Base-by-base conservation (phyloP, 495 filamentous ascomycete genomes). In the Xylaria grammica region DNA sequence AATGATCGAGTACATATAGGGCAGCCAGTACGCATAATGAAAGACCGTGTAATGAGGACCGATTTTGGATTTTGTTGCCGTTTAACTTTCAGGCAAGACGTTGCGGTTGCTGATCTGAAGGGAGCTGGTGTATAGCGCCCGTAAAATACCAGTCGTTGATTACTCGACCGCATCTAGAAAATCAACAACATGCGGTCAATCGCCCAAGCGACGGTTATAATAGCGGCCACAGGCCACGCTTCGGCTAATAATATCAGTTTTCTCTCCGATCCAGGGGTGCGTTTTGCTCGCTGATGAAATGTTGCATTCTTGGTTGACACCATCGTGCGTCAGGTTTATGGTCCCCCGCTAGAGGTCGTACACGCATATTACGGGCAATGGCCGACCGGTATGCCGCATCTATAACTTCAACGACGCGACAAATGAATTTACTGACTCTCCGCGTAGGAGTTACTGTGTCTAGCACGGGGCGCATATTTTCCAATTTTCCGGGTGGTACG, bases 311-410 rank as follows among this genome's bases (percentile, higher is more conserved):
- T 24, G 45, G 66, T 74, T 50, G 73, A 80, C 60, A 72, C 70
- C 1, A 42, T 36, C 11, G 5, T 46, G 15, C 30, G n/a, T n/a
- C 30, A 60, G 57, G 44, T 60, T 15, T 75, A 77, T 27, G 75
- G 77, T 7, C 76, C 77, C 2, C 52, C 67, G 11, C 67, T 81
- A 0, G 78, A 81, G 55, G 72, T 77, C 32, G 67, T 71, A 11
- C 74, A 80, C 54, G 77, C 77, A 56, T 80, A 77, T 63, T 78
- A 80, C 58, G 75, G 78, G 45, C 71, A 80, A 67, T 78, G 77
- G 77, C 78, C 78, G 15, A 79, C 77, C 42, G 79, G 57, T 60
- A 50, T 20, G 57, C 27, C 44, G 6, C 17, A 13, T 29, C 20
- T 26, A 1, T 36, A 20, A 17, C 17, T 22, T n/a, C n/a, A n/a